These are phyloP conservation scores for Dactylellina sp. DNA, from an alignment of 2,329 filamentous ascomycete genomes.

Conservation along the genomic window DNA sequence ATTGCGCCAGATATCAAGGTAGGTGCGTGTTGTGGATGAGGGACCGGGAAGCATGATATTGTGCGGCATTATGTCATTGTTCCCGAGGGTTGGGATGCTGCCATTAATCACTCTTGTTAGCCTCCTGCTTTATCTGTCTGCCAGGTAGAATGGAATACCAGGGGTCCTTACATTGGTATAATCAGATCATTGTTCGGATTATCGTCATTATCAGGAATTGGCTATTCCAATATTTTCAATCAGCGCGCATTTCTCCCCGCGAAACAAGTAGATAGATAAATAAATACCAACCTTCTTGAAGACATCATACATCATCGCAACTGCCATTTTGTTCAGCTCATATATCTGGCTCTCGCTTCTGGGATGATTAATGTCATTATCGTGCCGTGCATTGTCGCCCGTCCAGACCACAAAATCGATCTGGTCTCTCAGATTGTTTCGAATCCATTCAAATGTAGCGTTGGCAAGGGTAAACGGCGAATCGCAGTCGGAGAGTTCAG, in stretches of 20 bases:
- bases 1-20: conserved; percentile 80
- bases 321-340: conserved; percentile 78
- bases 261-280: not conserved
- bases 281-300: conserved; percentile 70
- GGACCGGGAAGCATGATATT: conserved; percentile 90
- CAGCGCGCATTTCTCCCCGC: conserved; percentile 15
- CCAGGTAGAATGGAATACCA: not conserved
- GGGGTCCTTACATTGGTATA: conserved; percentile 69
- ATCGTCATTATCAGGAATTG: conserved; percentile 63
- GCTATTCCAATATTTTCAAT: conserved; percentile 27
- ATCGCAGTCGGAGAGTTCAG: conserved; percentile 90
- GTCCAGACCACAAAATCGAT: conserved; percentile 95
- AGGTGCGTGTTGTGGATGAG: conserved; percentile 84
- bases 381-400: conserved; percentile 88
- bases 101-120: no score
- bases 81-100: conserved; percentile 89
- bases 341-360: conserved; percentile 81
- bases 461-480: conserved; percentile 82
- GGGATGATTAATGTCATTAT: conserved; percentile 84
- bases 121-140: not conserved
- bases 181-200: conserved; percentile 71
- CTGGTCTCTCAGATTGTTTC: conserved; percentile 77
- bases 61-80: conserved; percentile 97
- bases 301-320: conserved; percentile 79
- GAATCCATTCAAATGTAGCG: conserved; percentile 90